A percentile compares a stretch with the other conserved stretches of the same genome.
These are phyloP conservation scores for Geranium incanum DNA, from an alignment of 441 rosid species.

Conservation along the genomic window DNA sequence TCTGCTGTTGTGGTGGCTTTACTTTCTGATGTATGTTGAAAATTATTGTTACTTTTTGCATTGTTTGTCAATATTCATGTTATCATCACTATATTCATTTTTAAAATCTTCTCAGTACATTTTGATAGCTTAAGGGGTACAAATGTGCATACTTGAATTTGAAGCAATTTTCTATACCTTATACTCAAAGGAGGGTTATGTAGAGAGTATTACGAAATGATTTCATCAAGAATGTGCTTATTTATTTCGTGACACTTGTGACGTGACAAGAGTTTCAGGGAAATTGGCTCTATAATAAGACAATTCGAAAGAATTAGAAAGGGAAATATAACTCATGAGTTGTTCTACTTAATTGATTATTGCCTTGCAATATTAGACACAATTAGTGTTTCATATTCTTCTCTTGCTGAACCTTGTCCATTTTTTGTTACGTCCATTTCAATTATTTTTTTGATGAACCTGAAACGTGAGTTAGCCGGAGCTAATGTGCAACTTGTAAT, in stretches of 20 bases:
- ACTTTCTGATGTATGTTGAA: conserved; percentile 65
- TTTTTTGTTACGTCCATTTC: background rate
- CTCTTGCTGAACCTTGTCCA: background rate
- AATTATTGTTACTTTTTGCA: background rate
- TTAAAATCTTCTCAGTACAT: background rate
- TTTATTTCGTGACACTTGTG: too few relatives aligned
- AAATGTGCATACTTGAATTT: background rate
- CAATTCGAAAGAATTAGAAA: too few relatives aligned
- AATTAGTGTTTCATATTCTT: too few relatives aligned
- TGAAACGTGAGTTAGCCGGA: too few relatives aligned
- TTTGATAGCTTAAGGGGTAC: background rate
- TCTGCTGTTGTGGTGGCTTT: conserved; percentile 92
- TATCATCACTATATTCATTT: background rate
- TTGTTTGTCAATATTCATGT: too few relatives aligned
- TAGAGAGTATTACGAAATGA: background rate
- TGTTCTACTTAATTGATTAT: background rate
- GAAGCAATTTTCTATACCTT: background rate
- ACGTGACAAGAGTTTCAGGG: too few relatives aligned
- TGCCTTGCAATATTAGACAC: background rate
- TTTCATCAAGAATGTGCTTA: background rate
- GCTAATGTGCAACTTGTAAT: too few relatives aligned
- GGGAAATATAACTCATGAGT: too few relatives aligned
- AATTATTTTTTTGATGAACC: background rate
- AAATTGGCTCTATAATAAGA: too few relatives aligned
- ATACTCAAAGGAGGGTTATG: background rate